Base-by-base conservation (phyloP, 1,284 basidiomycete species). In the Boletellus deceptivus region DNA sequence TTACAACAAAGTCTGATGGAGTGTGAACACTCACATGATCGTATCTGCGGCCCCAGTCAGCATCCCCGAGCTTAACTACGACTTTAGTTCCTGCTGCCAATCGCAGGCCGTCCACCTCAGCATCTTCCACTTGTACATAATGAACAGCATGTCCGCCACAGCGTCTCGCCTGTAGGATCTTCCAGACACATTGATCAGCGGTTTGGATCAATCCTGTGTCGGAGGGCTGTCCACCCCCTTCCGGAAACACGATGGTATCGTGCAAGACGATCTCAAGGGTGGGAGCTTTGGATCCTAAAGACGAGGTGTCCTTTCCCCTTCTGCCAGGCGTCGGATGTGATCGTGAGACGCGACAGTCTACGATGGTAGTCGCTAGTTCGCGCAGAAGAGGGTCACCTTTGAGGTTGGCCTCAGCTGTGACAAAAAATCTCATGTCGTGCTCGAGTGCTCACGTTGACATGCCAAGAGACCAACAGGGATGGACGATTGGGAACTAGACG, bases 211-310 rank as follows among this genome's bases (percentile, higher is more conserved):
- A 49, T 0, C 91, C 92, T 20, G 83, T 83, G 62, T 94, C 92
- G 6, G 84, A 84, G 0, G 90, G 89, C 60, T 95, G 92, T 3
- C 90, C 91, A 14, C 92, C 92, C 13, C 91, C 90, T 70, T 94
- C 92, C 0, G 92, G 92, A 62, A 94, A 94, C 40, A 93, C 78
- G n/a, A 91, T 76, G 1, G 90, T 93, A 66, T 94, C 92, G 53
- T 86, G 82, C 36, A 91, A 70, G 55, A 88, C 76, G 4, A 94
- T 72, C 57, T 86, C 80, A 31, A 86, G 71, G 16, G 82, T 67
- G 6, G 79, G 76, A 42, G 72, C 74, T 13, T 62, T 67, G 2
- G 76, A 72, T n/a, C 76, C 59, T 31, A 72, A 65, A 13, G 76
- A 72, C 10, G 74, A 57, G 11, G 63, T 59, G 6, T 68, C 66